Conservation (phyloP, 352 stramenopile species). For the Globisporangium barbulae region DNA sequence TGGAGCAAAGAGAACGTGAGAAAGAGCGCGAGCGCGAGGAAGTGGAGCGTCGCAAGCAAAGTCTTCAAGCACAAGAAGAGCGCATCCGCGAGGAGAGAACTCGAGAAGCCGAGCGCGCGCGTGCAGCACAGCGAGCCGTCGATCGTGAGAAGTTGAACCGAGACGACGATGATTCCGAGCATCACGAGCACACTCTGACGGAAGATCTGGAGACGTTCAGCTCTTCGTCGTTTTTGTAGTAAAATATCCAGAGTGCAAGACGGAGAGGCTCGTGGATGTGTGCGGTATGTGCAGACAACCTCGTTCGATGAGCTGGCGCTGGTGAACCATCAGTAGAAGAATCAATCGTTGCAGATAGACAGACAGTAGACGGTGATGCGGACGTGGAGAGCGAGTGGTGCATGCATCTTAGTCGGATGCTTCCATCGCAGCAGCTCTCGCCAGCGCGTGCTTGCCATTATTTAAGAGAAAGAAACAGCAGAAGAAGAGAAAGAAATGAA, state of each 20-base stretch:
- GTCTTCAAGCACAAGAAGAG: slow-evolving; percentile 59
- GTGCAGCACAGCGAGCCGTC: slow-evolving; percentile 47
- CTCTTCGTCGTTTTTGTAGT: slow-evolving; percentile 88
- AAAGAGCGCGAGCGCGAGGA: slow-evolving; percentile 69
- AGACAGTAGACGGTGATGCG: background rate
- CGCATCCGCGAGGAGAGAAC: slow-evolving; percentile 49
- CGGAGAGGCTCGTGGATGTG: slow-evolving; percentile 3
- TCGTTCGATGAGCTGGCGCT: background rate
- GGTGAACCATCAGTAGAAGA: background rate
- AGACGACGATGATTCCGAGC: slow-evolving; percentile 61
- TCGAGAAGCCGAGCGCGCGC: slow-evolving; percentile 55
- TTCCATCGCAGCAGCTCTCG: background rate
- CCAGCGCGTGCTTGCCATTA: slow-evolving; percentile 6
- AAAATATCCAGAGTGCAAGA: slow-evolving; percentile 19
- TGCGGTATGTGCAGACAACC: slow-evolving; percentile 6
- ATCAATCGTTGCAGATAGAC: background rate
- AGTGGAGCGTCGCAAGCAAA: slow-evolving; percentile 54
- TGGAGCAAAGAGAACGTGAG: slow-evolving; percentile 64
- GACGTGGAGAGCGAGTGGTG: background rate
- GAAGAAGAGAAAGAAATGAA: background rate
- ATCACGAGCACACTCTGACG: slow-evolving; percentile 68
- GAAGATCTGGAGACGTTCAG: slow-evolving; percentile 86
- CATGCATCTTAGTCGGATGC: background rate
- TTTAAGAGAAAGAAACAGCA: slow-evolving; percentile 3
- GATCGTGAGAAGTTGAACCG: slow-evolving; percentile 65